Evolutionary conservation across 805 yeast species (phyloP).

Genomic region (Cyberlindnera amylophila): DNA sequence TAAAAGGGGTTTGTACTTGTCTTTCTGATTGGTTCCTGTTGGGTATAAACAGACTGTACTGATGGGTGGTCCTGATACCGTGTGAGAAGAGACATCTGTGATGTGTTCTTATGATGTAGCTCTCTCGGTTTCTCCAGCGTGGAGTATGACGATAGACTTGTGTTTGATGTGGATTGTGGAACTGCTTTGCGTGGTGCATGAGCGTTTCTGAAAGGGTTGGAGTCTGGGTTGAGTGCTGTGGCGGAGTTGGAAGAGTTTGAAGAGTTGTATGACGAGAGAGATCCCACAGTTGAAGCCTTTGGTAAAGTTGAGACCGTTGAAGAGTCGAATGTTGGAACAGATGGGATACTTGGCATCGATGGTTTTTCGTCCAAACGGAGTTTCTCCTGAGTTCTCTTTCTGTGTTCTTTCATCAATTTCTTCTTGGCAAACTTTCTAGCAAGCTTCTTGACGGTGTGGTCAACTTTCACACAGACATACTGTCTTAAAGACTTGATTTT

Average conservation of each 20-base stretch:
- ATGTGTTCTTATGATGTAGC: slow-evolving; percentile 3
- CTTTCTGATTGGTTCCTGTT: neutral
- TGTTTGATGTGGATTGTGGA: neutral
- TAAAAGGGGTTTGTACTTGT: neutral
- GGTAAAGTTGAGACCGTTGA: slow-evolving; percentile 3
- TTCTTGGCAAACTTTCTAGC: slow-evolving; percentile 31
- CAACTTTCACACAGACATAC: slow-evolving; percentile 58
- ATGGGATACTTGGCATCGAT: slow-evolving; percentile 7
- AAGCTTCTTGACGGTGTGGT: slow-evolving; percentile 50
- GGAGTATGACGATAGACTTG: slow-evolving; percentile 1
- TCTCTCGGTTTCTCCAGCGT: slow-evolving; percentile 3
- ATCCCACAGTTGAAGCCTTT: slow-evolving; percentile 8
- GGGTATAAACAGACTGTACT: neutral
- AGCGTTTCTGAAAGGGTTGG: slow-evolving; percentile 5
- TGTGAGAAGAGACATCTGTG: slow-evolving; percentile 7
- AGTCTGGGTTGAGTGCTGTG: neutral
- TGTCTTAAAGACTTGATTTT: slow-evolving; percentile 47
- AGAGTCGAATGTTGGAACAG: neutral
- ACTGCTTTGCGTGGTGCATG: slow-evolving; percentile 2
- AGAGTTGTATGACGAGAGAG: slow-evolving; percentile 7
- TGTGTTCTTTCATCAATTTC: slow-evolving; percentile 10
- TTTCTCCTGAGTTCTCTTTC: slow-evolving; percentile 5
- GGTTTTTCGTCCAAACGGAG: slow-evolving; percentile 6
- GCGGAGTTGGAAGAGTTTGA: slow-evolving; percentile 2
- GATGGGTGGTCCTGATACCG: slow-evolving; percentile 2